phyloP scores from a whole-genome alignment of 352 stramenopile species.

The Phytophthora ohioensis region DNA sequence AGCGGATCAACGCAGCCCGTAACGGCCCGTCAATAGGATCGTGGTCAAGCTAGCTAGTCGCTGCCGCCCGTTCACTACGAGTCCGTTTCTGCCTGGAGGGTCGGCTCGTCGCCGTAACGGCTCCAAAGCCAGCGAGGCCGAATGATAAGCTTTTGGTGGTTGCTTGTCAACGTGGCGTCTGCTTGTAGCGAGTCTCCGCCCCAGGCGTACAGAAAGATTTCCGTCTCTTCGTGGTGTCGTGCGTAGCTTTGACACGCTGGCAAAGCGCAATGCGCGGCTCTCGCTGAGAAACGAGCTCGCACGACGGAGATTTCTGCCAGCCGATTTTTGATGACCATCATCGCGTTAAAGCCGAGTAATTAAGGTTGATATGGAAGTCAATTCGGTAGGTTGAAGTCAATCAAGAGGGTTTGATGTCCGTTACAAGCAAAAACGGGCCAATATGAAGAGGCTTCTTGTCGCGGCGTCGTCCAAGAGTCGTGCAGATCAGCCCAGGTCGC shows the following conservation, averaged over 20 bases:
- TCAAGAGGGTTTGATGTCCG: conserved; percentile 1
- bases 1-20: not conserved
- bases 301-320: conserved; percentile 9
- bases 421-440: conserved; percentile 38
- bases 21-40: conserved; percentile 29
- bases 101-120: conserved; percentile 29
- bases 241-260: conserved; percentile 13
- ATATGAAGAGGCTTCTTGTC: conserved; percentile 24
- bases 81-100: conserved; percentile 38
- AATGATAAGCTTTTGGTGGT: conserved; percentile 1
- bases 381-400: not conserved
- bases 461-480: conserved; percentile 45
- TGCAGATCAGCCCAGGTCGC: conserved; percentile 47
- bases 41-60: conserved; percentile 26
- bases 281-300: conserved; percentile 30
- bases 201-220: conserved; percentile 26
- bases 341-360: not conserved
- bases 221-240: conserved; percentile 29
- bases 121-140: not conserved
- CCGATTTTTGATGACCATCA: conserved; percentile 40
- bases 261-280: conserved; percentile 17
- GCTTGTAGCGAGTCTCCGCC: not conserved
- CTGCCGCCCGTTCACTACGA: conserved; percentile 27
- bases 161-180: conserved; percentile 21
- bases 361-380: not conserved